Base-by-base conservation (phyloP, 441 rosid genomes). In the Dalechampia spathulata region DNA sequence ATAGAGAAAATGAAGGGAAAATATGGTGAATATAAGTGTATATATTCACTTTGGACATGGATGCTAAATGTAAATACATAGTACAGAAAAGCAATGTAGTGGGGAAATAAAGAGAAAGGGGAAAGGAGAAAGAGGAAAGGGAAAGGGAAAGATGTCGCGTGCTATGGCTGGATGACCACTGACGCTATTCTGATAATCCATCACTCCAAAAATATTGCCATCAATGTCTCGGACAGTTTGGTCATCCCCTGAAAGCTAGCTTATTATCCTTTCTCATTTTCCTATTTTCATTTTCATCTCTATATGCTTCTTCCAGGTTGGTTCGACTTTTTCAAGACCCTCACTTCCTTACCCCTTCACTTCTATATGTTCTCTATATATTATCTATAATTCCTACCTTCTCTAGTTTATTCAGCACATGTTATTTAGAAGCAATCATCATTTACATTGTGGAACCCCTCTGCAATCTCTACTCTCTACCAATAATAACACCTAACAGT, bases 141-240 rank as follows among this genome's bases (percentile, higher is more conserved):
- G 6, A 16, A 41, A 14, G 21, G 21, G 46, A n/a, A 74, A n/a
- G n/a, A n/a, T n/a, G n/a, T 55, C 72, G 77, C 77, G 77, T 66
- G 76, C 75, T 11, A 28, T 49, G 5, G 52, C 36, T 66, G n/a
- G 44, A 72, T 54, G 75, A 58, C 62, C 13, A 52, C 62, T 45
- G 40, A 5, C 5, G 30, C 20, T 21, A 63, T 12, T 44, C 61
- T 38, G 7, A n/a, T 49, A 6, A 38, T 30, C 34, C 8, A 4
- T 19, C 53, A 39, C n/a, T 43, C 46, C 61, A 48, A 57, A 60
- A 19, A 30, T n/a, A 26, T 54, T 62, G 12, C 67, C 46, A 65
- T 47, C 58, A 47, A 46, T 61, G 40, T 30, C 43, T 9, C 10
- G 4, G 10, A 1, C 62, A 46, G 7, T 26, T 56, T 60, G 50